phyloP scores from a whole-genome alignment of 768 basidiomycete genomes.

The Favolaschia claudopus region DNA sequence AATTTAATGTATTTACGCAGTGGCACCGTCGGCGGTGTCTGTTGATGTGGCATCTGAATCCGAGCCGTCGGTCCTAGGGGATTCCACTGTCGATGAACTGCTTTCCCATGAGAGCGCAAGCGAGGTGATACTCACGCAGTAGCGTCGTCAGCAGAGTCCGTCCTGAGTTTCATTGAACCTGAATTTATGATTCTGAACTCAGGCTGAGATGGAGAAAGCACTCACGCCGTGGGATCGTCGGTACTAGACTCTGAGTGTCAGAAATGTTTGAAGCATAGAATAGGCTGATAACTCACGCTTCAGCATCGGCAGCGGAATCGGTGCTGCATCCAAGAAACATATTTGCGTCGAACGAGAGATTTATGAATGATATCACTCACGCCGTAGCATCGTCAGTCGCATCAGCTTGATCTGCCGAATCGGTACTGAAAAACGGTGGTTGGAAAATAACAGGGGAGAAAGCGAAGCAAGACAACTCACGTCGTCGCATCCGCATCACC shows the following conservation, averaged over 20 bases:
- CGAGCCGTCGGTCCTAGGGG: no score
- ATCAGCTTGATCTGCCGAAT: background rate
- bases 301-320: background rate
- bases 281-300: background rate
- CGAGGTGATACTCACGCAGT: background rate
- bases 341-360: no score
- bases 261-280: background rate
- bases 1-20: no score
- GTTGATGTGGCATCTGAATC: no score
- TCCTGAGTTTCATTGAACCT: background rate
- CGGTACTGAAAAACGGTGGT: no score
- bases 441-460: no score
- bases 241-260: background rate
- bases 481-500: background rate
- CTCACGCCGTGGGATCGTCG: background rate
- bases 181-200: background rate
- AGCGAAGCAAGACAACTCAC: background rate
- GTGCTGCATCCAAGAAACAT: no score
- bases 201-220: background rate
- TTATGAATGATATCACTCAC: background rate
- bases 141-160: constrained; percentile 2
- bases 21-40: no score
- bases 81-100: no score
- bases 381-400: background rate
- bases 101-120: no score